Percentiles rank a stretch among this genome's conserved stretches.
phyloP scores from a whole-genome alignment of 2,329 filamentous ascomycete species.

The Cercospora sojina region DNA sequence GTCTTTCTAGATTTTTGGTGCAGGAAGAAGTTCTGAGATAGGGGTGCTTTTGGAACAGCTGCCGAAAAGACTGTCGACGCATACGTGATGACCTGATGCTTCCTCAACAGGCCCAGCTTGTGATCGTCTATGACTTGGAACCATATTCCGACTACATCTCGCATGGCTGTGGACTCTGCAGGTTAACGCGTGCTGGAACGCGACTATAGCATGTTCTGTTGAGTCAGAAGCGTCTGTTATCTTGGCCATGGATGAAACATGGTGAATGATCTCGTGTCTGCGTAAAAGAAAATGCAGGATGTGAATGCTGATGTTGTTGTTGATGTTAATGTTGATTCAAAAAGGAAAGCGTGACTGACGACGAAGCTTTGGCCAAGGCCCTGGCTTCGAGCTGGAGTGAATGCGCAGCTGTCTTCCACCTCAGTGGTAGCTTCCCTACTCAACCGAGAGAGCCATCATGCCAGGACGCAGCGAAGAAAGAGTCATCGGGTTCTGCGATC shows the following conservation, averaged over 20 bases:
- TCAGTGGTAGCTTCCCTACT: background rate
- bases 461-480: background rate
- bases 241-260: background rate
- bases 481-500: background rate
- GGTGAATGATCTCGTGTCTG: background rate
- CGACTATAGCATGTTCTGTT: background rate
- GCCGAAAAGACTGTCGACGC: background rate
- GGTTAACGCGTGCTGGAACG: background rate
- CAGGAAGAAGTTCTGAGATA: background rate
- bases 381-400: conserved; percentile 1
- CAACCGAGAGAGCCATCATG: background rate
- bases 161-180: background rate
- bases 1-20: background rate
- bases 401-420: background rate
- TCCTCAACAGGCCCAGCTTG: background rate
- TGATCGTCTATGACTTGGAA: background rate
- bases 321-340: background rate
- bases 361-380: background rate
- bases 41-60: background rate
- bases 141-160: background rate
- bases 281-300: background rate
- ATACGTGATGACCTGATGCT: background rate
- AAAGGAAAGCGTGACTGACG: background rate
- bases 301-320: background rate
- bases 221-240: background rate